Evolutionary conservation across 768 basidiomycete species (phyloP), one percentile per base, ranked within the genome.

Genomic region (Rhizopogon rudus): DNA sequence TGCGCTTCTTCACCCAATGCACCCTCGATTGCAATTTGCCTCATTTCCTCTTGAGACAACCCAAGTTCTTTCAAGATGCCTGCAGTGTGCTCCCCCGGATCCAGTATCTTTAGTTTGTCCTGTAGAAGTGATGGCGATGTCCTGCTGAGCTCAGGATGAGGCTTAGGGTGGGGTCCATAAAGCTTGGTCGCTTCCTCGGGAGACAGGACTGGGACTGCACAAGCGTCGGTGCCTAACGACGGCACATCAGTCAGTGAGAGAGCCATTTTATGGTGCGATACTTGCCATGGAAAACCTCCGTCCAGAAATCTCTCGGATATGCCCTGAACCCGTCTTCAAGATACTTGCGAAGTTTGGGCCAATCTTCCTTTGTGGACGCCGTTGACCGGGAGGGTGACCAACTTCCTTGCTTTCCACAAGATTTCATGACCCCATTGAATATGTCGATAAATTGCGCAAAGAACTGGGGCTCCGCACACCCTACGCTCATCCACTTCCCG

Each of bases 401-500:
- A 14, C 77, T 77, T 17, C 75, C 69, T 40, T 71, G 64, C 28
- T 75, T 65, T 1, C 67, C 67, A 55, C 63, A 61, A 17, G 72
- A 67, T 0, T 80, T 80, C 6, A 90, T 65, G 22, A 80, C 77
- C 17, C 68, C 65, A 33, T 78, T 62, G 66, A 91, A 87, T 1
- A 60, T 63, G 9, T 77, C 72, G 43, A 90, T 72, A 62, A 91
- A 91, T 1, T 69, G 72, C 22, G 73, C 69, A 67, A 85, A 91
- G 69, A 91, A 91, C 40, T 80, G 79, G 5, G 87, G 84, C 64
- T 91, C 89, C 12, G 90, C 65, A 62, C 88, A 89, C 29, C 81
- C 89, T 28, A 93, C 80, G 2, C 85, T 82, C 79, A 93, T 88
- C 79, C 81, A 90, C 40, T 77, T 71, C 1, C 84, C 85, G 64